Base-by-base conservation (phyloP, 106 monocot species). In the Agapanthus africanus region DNA sequence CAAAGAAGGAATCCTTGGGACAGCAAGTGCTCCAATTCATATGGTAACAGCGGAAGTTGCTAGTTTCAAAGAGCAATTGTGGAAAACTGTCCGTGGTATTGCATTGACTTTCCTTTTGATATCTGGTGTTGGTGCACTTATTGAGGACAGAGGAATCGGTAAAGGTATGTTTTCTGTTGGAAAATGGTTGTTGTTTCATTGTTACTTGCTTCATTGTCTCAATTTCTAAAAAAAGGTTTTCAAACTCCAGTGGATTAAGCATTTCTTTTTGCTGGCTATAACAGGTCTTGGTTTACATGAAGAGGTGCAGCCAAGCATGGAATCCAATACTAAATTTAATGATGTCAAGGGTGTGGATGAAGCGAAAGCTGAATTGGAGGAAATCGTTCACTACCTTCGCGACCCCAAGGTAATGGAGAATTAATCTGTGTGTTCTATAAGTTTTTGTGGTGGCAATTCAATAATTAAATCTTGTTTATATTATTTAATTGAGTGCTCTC, bases 371-470 rank as follows among this genome's bases (percentile, higher is more conserved):
- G 99, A 99, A 69, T 54, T 99, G 19, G 99, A 99, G 60, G 99
- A 99, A 81, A 99, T 99, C 74, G 93, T 99, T 71, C 93, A 99
- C 66, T 99, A 99, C 72, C 83, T 99, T 65, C 93, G 93, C 61
- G 99, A 99, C 81, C 99, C 99, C 16, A 99, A 99, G 99, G 99
- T 99, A 71, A 65, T n/a, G n/a, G n/a, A n/a, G n/a, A n/a, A n/a
- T n/a, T n/a, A n/a, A n/a, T n/a, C n/a, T n/a, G n/a, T n/a, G n/a
- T n/a, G n/a, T n/a, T n/a, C n/a, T n/a, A n/a, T n/a, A n/a, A n/a
- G n/a, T n/a, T n/a, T n/a, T n/a, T n/a, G n/a, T n/a, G n/a, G n/a
- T n/a, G n/a, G n/a, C n/a, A n/a, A n/a, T n/a, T n/a, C n/a, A n/a
- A n/a, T n/a, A n/a, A n/a, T n/a, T n/a, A n/a, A n/a, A n/a, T n/a